Evolutionary conservation across 2,329 filamentous ascomycete species (phyloP).

Genomic region (Stagonosporopsis rhizophila): DNA sequence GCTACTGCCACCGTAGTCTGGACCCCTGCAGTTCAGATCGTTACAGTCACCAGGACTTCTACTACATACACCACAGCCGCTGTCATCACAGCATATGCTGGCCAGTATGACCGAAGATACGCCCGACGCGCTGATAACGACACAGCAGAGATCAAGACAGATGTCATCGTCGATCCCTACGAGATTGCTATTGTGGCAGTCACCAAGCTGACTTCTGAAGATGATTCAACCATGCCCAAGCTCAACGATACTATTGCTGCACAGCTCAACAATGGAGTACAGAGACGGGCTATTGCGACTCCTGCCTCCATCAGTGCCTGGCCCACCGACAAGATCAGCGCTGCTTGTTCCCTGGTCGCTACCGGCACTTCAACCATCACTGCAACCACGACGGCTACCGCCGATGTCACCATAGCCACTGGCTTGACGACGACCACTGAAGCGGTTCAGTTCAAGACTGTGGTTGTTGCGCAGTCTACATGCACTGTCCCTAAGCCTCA

Average conservation of each 20-base stretch:
- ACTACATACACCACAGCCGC: not conserved
- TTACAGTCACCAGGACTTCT: not conserved
- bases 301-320: conserved; percentile 4
- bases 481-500: not conserved
- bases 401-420: not conserved
- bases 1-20: not conserved
- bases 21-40: not conserved
- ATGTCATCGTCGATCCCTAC: conserved; percentile 1
- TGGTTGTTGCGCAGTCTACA: not conserved
- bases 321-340: conserved; percentile 2
- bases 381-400: not conserved
- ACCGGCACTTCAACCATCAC: not conserved
- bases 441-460: not conserved
- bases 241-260: conserved; percentile 2
- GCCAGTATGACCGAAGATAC: not conserved
- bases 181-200: not conserved
- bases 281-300: conserved; percentile 1
- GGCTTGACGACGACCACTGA: not conserved
- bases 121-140: not conserved
- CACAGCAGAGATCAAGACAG: not conserved
- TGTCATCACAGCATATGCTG: not conserved
- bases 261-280: not conserved
- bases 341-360: not conserved
- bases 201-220: not conserved
- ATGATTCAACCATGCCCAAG: not conserved